Conservation (phyloP, 177 flowering plant species). For the Telopea speciosissima region DNA sequence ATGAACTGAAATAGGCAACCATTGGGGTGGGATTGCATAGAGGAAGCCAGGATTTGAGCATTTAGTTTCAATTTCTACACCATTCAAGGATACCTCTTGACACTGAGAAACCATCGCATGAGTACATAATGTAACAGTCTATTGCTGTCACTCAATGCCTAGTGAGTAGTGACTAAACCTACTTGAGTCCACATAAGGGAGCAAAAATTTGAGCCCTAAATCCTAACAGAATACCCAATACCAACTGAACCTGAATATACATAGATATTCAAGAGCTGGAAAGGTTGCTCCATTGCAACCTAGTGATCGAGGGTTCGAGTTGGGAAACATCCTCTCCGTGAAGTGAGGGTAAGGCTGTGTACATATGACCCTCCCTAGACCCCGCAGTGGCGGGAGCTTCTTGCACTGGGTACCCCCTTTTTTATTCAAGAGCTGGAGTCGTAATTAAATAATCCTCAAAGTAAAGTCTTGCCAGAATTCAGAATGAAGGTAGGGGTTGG, state of each 20-base stretch:
- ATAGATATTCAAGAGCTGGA: too few relatives aligned
- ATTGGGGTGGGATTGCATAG: neutral
- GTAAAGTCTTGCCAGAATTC: too few relatives aligned
- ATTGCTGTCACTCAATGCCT: neutral
- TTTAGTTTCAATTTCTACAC: neutral
- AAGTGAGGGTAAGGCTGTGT: too few relatives aligned
- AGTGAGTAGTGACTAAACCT: neutral
- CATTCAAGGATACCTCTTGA: neutral
- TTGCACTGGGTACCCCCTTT: too few relatives aligned
- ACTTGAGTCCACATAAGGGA: neutral
- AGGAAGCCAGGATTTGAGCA: neutral
- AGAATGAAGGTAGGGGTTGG: neutral
- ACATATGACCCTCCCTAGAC: too few relatives aligned
- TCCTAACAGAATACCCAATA: neutral
- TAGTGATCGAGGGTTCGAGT: too few relatives aligned
- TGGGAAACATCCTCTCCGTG: too few relatives aligned
- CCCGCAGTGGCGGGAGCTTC: too few relatives aligned
- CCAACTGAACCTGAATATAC: neutral
- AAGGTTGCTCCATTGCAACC: too few relatives aligned
- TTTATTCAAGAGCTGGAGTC: neutral
- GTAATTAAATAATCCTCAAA: neutral
- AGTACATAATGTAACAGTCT: neutral
- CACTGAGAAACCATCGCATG: neutral
- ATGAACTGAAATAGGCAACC: neutral
- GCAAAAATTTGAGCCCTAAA: neutral